Evolutionary conservation across 208 protist species (phyloP).

Genomic region (Wallacemonas collosoma): DNA sequence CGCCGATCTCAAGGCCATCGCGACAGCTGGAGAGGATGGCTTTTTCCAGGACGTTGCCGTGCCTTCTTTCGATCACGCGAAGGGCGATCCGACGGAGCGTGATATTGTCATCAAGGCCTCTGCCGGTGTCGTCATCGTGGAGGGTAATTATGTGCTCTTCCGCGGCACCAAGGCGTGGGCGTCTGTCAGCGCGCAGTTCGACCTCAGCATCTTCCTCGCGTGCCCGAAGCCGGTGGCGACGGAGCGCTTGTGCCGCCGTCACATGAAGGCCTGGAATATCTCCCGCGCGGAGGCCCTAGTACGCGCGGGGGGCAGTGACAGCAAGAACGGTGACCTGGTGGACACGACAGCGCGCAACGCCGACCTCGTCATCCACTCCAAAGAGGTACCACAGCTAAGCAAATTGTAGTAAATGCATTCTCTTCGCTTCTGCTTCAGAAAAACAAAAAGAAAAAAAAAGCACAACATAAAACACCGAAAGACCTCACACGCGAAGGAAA

Average conservation of each 20-base stretch:
- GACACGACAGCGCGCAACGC: slow-evolving; percentile 59
- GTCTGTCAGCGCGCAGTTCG: slow-evolving; percentile 55
- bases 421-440: background rate
- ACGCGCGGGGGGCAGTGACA: slow-evolving; percentile 67
- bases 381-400: slow-evolving; percentile 23
- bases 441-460: background rate
- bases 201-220: slow-evolving; percentile 64
- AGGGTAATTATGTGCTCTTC: slow-evolving; percentile 84
- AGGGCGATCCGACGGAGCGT: slow-evolving; percentile 58
- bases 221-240: slow-evolving; percentile 46
- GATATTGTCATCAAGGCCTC: slow-evolving; percentile 46
- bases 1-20: slow-evolving; percentile 52
- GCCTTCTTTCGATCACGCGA: slow-evolving; percentile 78
- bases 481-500: too few relatives aligned
- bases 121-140: slow-evolving; percentile 62
- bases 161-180: slow-evolving; percentile 59
- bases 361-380: slow-evolving; percentile 56
- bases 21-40: slow-evolving; percentile 11
- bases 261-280: slow-evolving; percentile 77
- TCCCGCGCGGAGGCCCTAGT: slow-evolving; percentile 46
- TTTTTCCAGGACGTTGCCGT: slow-evolving; percentile 59
- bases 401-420: background rate
- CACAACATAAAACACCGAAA: too few relatives aligned
- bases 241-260: slow-evolving; percentile 54
- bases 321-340: slow-evolving; percentile 68